Conservation (phyloP, 106 monocot genomes). For the Iris macrosiphon region DNA sequence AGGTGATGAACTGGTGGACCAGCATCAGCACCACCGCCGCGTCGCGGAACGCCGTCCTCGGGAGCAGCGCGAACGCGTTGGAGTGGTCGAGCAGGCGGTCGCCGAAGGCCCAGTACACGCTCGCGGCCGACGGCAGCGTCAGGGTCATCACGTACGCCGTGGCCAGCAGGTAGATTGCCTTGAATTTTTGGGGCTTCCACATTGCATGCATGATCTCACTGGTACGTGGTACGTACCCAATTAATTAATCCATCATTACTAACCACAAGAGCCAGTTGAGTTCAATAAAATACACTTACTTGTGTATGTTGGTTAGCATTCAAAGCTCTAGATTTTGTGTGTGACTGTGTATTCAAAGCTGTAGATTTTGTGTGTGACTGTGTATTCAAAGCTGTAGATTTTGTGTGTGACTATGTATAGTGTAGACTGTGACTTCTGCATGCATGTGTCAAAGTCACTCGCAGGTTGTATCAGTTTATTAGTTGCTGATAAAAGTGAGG, state of each 20-base stretch:
- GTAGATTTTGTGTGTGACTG: too few species aligned
- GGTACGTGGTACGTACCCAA: background rate
- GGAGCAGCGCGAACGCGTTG: constrained; percentile 82
- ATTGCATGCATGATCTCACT: constrained; percentile 82
- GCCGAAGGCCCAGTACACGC: constrained; percentile 96
- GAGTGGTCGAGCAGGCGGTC: constrained; percentile 76
- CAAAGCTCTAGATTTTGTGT: too few species aligned
- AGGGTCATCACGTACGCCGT: constrained; percentile 65
- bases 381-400: too few species aligned
- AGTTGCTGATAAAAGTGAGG: constrained; percentile 5
- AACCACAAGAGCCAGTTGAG: too few species aligned
- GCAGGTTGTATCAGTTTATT: background rate
- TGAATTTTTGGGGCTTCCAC: constrained; percentile 76
- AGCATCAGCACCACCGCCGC: constrained; percentile 89
- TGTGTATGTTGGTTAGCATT: too few species aligned
- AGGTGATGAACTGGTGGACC: constrained; percentile 96
- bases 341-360: too few species aligned
- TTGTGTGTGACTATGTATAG: too few species aligned
- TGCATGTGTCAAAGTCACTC: background rate
- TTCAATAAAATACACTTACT: too few species aligned
- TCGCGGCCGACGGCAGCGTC: constrained; percentile 54
- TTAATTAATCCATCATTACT: too few species aligned
- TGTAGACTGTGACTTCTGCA: too few species aligned
- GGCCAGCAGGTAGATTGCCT: constrained; percentile 56
- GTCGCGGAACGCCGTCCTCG: constrained; percentile 62